Evolutionary conservation across 176 grass and related monocot genomes (phyloP).

Genomic region (bread wheat (Triticum aestivum)): DNA sequence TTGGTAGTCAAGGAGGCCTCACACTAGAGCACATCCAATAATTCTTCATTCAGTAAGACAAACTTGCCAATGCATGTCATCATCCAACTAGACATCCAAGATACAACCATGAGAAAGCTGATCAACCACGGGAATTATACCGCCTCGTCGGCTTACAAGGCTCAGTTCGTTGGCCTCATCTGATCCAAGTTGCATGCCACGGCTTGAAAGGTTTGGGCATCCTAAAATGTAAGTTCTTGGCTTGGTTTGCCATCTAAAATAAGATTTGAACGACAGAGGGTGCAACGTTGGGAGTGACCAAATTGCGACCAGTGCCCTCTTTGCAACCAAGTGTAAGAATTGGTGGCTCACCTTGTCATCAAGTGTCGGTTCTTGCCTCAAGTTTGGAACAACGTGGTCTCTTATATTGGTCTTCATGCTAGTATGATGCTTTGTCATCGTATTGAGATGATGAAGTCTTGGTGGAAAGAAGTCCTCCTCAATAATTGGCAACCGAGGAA

Average conservation of each 20-base stretch:
- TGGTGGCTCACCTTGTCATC: background rate
- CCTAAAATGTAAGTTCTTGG: background rate
- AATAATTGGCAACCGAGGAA: background rate
- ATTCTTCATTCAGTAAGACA: too few species aligned
- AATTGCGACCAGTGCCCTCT: background rate
- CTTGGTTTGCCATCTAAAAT: background rate
- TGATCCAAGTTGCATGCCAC: too few species aligned
- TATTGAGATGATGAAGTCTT: background rate
- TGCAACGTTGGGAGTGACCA: background rate
- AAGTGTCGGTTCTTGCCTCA: background rate
- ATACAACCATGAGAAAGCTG: too few species aligned
- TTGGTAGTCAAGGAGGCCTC: too few species aligned
- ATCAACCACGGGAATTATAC: too few species aligned
- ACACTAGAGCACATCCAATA: too few species aligned
- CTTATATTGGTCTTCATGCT: background rate
- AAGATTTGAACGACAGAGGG: background rate
- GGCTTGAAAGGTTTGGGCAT: background rate
- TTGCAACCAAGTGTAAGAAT: background rate
- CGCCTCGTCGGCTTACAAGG: too few species aligned
- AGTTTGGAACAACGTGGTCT: background rate
- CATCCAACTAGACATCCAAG: too few species aligned
- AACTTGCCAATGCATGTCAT: too few species aligned
- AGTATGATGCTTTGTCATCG: background rate
- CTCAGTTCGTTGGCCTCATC: too few species aligned
- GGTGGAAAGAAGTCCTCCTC: background rate